Evolutionary conservation across 129 eudicot genomes (phyloP), one percentile per base, ranked within the genome.

Genomic region (Flaveria brownii): DNA sequence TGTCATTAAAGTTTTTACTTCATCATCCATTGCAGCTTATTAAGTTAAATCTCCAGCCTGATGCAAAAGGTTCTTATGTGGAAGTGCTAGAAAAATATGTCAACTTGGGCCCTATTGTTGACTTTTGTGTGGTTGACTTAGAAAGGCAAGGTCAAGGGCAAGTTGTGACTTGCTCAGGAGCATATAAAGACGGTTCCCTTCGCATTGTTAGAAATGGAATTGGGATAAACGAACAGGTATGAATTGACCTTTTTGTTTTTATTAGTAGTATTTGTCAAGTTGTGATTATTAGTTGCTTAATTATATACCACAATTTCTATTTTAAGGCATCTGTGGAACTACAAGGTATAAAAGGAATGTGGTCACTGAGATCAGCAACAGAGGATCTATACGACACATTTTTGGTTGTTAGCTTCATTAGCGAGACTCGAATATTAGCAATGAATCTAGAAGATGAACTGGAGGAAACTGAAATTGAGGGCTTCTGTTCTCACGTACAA

Each of bases 61-160:
- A 94, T 86, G 68, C 93, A 33, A 94, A 91, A 78, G 99, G 99
- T 80, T 94, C 99, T 22, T 94, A 91, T 82, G 99, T 94, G 2
- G 97, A 94, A 82, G 97, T 91, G 76, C 77, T 94, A 71, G 99
- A 94, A 83, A 91, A 85, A 55, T 94, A 87, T 74, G 92, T 94
- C 57, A 94, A 94, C 78, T 85, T 94, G 88, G 99, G 99, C 5
- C 97, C 99, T 2, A 94, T 94, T 55, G 94, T 89, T 63, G 99
- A 94, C 86, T 94, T 94, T 76, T 94, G 99, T 78, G 96, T 94
- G 83, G 99, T 94, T 65, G 99, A 94, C 78, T 85, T 91, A 28
- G 99, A 94, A 84, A 91, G 99, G 78, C 99, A 94, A 83, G 99
- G 99, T 74, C 99, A 94, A 89, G 99, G 99, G 49, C 99, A 94